phyloP scores from a whole-genome alignment of 2,329 filamentous ascomycete genomes.

The Paramyrothecium sp. region DNA sequence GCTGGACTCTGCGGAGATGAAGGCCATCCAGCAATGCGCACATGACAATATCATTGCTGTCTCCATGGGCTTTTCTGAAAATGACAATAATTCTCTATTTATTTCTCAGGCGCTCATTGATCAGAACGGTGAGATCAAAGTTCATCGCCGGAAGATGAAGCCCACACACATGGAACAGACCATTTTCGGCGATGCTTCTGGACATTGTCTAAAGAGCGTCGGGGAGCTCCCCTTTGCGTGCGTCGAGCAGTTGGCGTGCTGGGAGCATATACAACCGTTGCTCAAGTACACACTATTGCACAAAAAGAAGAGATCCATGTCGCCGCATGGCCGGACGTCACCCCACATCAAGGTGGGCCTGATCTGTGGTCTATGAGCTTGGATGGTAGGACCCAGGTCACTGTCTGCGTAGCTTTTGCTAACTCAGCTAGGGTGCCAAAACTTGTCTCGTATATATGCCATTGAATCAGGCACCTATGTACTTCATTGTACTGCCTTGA shows the following conservation, averaged over 20 bases:
- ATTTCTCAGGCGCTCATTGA: constrained; percentile 43
- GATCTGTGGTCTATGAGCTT: no score
- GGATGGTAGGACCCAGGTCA: no score
- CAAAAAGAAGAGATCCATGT: constrained; percentile 44
- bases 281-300: constrained; percentile 41
- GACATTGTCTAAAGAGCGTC: constrained; percentile 33
- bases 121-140: constrained; percentile 32
- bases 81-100: constrained; percentile 33
- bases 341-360: no score
- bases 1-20: constrained; percentile 36
- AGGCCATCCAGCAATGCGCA: constrained; percentile 26
- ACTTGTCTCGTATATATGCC: no score
- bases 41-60: constrained; percentile 33
- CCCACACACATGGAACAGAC: constrained; percentile 50
- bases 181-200: constrained; percentile 42
- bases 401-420: no score
- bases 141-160: constrained; percentile 46
- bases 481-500: no score
- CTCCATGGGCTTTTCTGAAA: constrained; percentile 39
- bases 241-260: constrained; percentile 43
- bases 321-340: constrained; percentile 49
- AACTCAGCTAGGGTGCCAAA: no score
- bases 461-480: no score
- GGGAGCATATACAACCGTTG: constrained; percentile 47
- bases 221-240: constrained; percentile 30